Conservation (phyloP, 164 flowering plant species). For the Dillenia suffruticosa region DNA sequence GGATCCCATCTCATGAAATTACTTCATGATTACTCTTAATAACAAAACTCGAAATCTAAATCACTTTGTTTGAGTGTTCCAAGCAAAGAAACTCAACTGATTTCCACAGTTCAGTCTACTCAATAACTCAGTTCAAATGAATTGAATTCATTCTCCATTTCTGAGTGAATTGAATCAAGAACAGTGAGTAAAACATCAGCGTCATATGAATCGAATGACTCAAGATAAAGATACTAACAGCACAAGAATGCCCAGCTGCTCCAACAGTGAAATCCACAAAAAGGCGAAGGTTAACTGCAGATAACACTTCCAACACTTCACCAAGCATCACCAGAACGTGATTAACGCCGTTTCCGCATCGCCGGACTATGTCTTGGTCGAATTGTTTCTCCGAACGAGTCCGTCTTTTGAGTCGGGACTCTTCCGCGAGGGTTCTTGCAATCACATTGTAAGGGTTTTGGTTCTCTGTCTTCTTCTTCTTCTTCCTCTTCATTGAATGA, state of each 20-base stretch:
- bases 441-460: background rate
- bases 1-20: too few relatives aligned
- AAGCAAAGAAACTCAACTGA: too few relatives aligned
- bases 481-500: slow-evolving; percentile 1
- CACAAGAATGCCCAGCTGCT: slow-evolving; percentile 91
- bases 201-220: too few relatives aligned
- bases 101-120: too few relatives aligned
- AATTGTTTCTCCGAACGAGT: slow-evolving; percentile 73
- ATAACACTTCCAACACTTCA: slow-evolving; percentile 80
- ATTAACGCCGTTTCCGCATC: slow-evolving; percentile 23
- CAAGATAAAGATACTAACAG: slow-evolving; percentile 38
- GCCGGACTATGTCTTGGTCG: slow-evolving; percentile 21
- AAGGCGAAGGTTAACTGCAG: slow-evolving; percentile 35
- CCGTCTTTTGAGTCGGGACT: slow-evolving; percentile 48
- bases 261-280: slow-evolving; percentile 95
- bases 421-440: slow-evolving; percentile 5
- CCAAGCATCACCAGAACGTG: slow-evolving; percentile 90
- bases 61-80: too few relatives aligned
- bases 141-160: background rate
- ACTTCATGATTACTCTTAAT: too few relatives aligned
- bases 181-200: background rate
- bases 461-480: background rate
- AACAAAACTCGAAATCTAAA: too few relatives aligned
- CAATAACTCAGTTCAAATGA: background rate
- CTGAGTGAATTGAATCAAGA: background rate